phyloP scores from a whole-genome alignment of 2,329 filamentous ascomycete genomes.

The Nemania sp. region DNA sequence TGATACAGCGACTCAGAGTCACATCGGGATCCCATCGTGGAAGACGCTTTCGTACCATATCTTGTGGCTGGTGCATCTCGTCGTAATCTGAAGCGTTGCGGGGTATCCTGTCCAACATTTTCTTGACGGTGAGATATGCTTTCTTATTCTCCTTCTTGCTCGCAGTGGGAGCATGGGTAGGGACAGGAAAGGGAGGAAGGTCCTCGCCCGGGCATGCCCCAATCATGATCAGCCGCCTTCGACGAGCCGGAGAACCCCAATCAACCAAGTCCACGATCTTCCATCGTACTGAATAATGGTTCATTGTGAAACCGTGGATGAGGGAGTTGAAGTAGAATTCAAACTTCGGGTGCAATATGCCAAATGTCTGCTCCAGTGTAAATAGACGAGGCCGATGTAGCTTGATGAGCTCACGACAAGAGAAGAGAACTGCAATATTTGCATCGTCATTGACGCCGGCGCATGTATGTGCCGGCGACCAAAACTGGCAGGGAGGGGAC shows the following conservation, averaged over 20 bases:
- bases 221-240: conserved; percentile 59
- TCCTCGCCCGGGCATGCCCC: conserved; percentile 69
- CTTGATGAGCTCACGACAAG: conserved; percentile 58
- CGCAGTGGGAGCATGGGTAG: conserved; percentile 57
- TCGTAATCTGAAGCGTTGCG: conserved; percentile 29
- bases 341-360: conserved; percentile 60
- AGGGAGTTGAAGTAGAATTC: conserved; percentile 60
- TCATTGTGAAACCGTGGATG: conserved; percentile 64
- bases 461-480: conserved; percentile 71
- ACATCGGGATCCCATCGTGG: conserved; percentile 50
- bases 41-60: conserved; percentile 35
- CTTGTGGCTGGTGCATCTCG: conserved; percentile 46
- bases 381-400: conserved; percentile 66
- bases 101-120: conserved; percentile 45
- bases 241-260: conserved; percentile 55
- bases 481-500: conserved; percentile 77
- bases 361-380: conserved; percentile 79
- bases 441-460: conserved; percentile 62
- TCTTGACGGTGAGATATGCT: conserved; percentile 49
- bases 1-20: conserved; percentile 62
- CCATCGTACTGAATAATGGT: conserved; percentile 73
- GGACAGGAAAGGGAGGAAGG: conserved; percentile 65
- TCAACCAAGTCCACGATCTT: conserved; percentile 56
- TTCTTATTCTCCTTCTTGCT: conserved; percentile 36
- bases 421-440: conserved; percentile 65